Evolutionary conservation across 805 yeast species (phyloP), one percentile per base, ranked within the genome.

Genomic region (Monosporozyma servazzii): DNA sequence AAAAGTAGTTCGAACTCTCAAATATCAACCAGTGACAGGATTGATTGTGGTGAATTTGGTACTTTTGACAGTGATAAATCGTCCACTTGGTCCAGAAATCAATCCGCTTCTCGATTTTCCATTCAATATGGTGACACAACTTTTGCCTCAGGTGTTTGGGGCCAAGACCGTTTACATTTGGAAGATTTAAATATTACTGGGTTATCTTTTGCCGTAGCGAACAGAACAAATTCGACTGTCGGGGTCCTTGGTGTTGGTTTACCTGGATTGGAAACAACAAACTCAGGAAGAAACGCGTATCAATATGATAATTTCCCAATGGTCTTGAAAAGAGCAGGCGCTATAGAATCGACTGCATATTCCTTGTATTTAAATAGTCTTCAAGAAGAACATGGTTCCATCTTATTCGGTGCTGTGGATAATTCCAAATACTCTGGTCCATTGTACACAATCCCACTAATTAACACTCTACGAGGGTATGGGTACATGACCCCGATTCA

Each of bases 201-300:
- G 33, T 52, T 60, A 17, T 58, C 63, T 10, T 63, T 67, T 48
- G 73, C 67, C 5, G 59, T 67, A 27, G 62, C 65, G 9, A 66
- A 68, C 13, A 60, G 58, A 47, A 70, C 73, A 1, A 60, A 63
- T 37, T 71, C 73, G 2, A 56, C 65, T 1, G 70, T 70, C 56
- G 74, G 73, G 55, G 68, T 88, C 51, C 80, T 81, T 45, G 80
- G 78, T 47, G 65, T 74, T 7, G 71, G 76, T 3, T 73, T 84
- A 31, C 68, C 77, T 9, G 84, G 80, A 21, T 75, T 85, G 50
- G 95, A 88, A 66, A 72, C 77, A 2, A 83, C 89, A 2, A 68
- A 69, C 54, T 63, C 75, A 1, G 29, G 8, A 61, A 64, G 25
- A 66, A 58, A 62, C 25, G 8, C 48, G 6, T 23, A 39, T 39